Base-by-base conservation (phyloP, 1,284 basidiomycete species). In the Naganishia sp. region DNA sequence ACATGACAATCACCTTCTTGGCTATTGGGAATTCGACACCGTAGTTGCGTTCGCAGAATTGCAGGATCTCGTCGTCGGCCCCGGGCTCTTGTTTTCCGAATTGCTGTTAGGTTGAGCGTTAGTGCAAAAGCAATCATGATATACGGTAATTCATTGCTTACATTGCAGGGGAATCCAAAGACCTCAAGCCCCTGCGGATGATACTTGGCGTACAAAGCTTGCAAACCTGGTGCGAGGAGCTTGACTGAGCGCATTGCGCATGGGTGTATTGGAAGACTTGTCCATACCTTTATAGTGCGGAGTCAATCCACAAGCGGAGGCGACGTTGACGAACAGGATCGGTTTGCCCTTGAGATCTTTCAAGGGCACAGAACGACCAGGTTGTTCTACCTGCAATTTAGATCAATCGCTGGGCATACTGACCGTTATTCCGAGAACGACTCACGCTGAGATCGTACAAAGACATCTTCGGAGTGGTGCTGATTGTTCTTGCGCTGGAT, bases 161-260 rank as follows among this genome's bases (percentile, higher is more conserved):
- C 90, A 77, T 95, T 94, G 82, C 88, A 94, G 39, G 92, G 92
- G 83, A 94, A 94, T 2, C 93, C 92, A 66, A 95, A 83, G 72
- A 94, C 85, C 67, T 87, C 82, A 63, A 95, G 84, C 18, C 83
- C 89, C 67, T 85, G 82, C 65, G 88, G 87, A 72, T 88, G 87
- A 82, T 93, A 88, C 78, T 92, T 91, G 71, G 93, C 86, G 78
- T 94, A 86, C 42, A 96, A 80, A 7, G 81, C 82, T 80, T 96
- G 90, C 23, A 96, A 84, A 70, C 90, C 88, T 85, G 46, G 46
- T 28, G 18, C 17, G 35, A 39, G 5, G 28, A 39, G 35, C 35
- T 10, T 9, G 35, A 39, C 4, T 39, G 10, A 39, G 7, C 35
- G 13, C 13, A 9, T 39, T 9, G 10, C 35, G 35, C 13, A 39